Conservation (phyloP, 2,329 filamentous ascomycete species). For the Mycocentrospora acerina region DNA sequence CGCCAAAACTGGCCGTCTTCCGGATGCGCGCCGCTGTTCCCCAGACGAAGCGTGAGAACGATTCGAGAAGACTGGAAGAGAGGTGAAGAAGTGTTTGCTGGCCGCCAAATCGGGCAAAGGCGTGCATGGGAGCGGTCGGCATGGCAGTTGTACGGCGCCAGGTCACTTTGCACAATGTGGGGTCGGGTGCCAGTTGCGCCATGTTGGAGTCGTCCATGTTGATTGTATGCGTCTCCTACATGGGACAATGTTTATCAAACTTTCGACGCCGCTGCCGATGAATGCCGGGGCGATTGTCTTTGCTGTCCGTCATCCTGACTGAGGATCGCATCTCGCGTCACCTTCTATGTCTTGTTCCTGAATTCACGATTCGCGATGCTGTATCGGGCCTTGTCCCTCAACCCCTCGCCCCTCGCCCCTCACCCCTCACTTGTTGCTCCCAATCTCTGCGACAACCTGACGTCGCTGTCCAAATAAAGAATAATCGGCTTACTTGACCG, state of each 20-base stretch:
- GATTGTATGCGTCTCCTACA: not conserved
- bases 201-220: no score
- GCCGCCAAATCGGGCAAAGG: conserved; percentile 6
- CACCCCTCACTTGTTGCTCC: no score
- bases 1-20: conserved; percentile 20
- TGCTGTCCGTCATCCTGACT: conserved; percentile 6
- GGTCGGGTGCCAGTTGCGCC: no score
- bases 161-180: no score
- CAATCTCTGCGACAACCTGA: no score
- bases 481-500: no score
- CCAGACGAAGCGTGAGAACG: conserved; percentile 20
- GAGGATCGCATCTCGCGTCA: conserved; percentile 11
- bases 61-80: conserved; percentile 24
- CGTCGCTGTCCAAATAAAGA: no score
- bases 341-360: conserved; percentile 6
- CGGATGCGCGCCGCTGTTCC: conserved; percentile 34
- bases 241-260: not conserved
- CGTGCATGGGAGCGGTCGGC: not conserved
- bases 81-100: conserved; percentile 23
- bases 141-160: no score
- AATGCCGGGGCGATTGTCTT: conserved; percentile 2
- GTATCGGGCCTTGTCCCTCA: no score
- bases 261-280: not conserved
- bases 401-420: no score
- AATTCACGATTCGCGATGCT: not conserved